A percentile compares a stretch with the other conserved stretches of the same genome.
Conservation (phyloP, 257 asterid species). For the Nicotiana knightiana region DNA sequence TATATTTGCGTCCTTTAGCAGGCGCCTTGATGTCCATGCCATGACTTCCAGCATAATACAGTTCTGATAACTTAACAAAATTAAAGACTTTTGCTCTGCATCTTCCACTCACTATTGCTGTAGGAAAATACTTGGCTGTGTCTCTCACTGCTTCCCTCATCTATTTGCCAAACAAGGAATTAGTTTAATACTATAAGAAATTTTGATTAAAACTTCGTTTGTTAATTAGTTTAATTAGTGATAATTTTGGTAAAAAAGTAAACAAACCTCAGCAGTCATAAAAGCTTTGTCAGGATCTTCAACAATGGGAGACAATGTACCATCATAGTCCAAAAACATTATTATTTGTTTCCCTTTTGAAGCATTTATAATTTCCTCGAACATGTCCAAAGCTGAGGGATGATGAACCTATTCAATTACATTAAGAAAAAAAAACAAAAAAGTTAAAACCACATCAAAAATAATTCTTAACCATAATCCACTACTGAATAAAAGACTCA, state of each 20-base stretch:
- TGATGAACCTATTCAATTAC: conserved; percentile 36
- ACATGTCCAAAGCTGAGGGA: conserved; percentile 64
- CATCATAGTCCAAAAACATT: conserved; percentile 73
- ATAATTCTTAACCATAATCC: not conserved
- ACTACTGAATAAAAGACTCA: conserved; percentile 16
- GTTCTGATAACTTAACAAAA: conserved; percentile 67
- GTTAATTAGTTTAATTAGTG: not conserved
- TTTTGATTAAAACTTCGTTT: not conserved
- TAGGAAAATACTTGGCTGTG: conserved; percentile 66
- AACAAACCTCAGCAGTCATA: conserved; percentile 54
- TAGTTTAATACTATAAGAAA: not conserved
- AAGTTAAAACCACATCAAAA: not conserved
- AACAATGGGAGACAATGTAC: conserved; percentile 78
- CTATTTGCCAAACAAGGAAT: conserved; percentile 22
- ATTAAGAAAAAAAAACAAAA: not conserved
- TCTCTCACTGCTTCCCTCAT: conserved; percentile 73
- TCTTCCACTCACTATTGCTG: conserved; percentile 88
- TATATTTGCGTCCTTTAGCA: conserved; percentile 35
- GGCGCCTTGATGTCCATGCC: conserved; percentile 98
- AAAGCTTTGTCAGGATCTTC: conserved; percentile 71
- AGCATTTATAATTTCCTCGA: conserved; percentile 40
- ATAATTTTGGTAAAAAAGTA: not conserved
- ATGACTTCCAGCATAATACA: conserved; percentile 94
- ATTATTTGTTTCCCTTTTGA: conserved; percentile 62
- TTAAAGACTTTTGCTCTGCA: conserved; percentile 66